Evolutionary conservation across 208 protist genomes (phyloP), one percentile per base, ranked within the genome.

Genomic region (Eutreptiella sp.): DNA sequence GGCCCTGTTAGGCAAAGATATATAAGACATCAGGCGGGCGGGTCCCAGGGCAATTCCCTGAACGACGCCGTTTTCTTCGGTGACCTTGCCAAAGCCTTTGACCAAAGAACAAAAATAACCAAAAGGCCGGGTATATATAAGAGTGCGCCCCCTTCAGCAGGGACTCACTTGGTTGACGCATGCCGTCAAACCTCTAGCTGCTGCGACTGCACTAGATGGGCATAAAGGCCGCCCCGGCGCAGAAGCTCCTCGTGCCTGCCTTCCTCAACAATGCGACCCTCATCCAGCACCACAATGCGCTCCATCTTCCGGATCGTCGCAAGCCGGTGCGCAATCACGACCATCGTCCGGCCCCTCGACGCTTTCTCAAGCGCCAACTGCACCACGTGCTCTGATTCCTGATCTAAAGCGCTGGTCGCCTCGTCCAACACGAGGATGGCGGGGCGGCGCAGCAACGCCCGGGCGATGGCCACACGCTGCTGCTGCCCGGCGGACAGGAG

Each of bases 321-420:
- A 0, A 33, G 11, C 16, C 26, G 33, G 71, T 76, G 23, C 46
- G 82, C 82, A 33, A 88, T 83, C 23, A 85, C 66, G 9, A 86
- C 31, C 14, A 58, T 68, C 0, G 80, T 84, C 26, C 75, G 1
- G 32, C 48, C 48, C 27, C 35, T 2, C 60, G 65, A 70, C 5
- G 58, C 33, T n/a, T 42, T 42, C 31, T 73, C 67, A 21, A 73
- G 27, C 0, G 71, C 71, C 21, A 70, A 43, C 53, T 81, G 72
- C 14, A 90, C 79, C 2, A 83, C 21, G 21, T 38, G 16, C 53
- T 87, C 82, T n/a, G 33, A 59, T 43, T 85, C 68, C 1, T 55
- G 54, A 63, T 90, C 84, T 0, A 88, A 63, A 7, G 76, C 75
- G 9, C 50, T 69, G 0, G 75, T 81, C 16, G 64, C 74, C 55